Evolutionary conservation across 2,329 filamentous ascomycete genomes (phyloP), one percentile per base, ranked within the genome.

Genomic region (Erysiphe pulchra): DNA sequence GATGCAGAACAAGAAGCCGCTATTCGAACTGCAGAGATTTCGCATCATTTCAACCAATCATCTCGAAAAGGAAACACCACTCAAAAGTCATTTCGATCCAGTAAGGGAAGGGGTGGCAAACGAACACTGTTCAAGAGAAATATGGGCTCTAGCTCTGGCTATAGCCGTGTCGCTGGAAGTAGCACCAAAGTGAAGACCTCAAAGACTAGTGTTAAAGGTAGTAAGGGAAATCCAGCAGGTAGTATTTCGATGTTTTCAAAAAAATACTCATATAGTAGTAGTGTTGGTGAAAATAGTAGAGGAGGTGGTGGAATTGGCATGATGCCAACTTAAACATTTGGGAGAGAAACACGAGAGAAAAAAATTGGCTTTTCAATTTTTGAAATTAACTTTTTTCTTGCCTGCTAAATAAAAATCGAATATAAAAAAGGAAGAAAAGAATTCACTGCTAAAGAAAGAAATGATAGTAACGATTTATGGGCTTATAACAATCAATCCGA

Each of bases 241-340:
- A 45, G 42, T 32, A 33, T 39, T 18, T 42, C 38, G 31, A 45
- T 12, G 10, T 30, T 42, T 13, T 13, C 20, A 16, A 20, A 20
- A 30, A 45, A 38, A 16, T 45, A 28, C 17, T 20, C 34, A 12
- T 38, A 38, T 38, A 24, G 46, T 6, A 24, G 20, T 24, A 3
- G 20, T 6, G 20, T 24, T 8, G 47, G 48, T 32, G 45, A 46
- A 20, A 45, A 44, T 1, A 47, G 46, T 14, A 18, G 36, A 18
- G 30, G 28, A 37, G 39, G 43, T 28, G 46, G 48, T 13, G 46
- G 50, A 10, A 54, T 54, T 43, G 52, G 52, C 2, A 56, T 56
- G 50, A 54, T 52, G 53, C 53, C 54, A 20, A 50, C 49, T 6
- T 47, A 41, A 40, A 41, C 13, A 24, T 24, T 24, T 24, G 20